Evolutionary conservation across 768 basidiomycete species (phyloP).

Genomic region (Suillus occidentalis): DNA sequence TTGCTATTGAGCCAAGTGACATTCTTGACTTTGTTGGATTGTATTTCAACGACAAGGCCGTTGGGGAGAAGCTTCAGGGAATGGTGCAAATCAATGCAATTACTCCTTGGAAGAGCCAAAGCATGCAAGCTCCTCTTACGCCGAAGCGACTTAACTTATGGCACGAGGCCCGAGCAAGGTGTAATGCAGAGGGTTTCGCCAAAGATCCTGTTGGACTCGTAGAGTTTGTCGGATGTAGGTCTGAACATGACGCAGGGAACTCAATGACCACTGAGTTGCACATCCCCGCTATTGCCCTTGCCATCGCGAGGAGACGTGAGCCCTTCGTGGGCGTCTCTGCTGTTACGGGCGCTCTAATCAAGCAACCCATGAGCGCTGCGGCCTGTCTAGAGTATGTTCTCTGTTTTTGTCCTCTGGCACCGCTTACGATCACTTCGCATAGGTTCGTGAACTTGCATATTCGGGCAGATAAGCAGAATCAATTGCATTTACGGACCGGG

Average conservation of each 20-base stretch:
- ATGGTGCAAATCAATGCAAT: background rate
- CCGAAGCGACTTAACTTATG: background rate
- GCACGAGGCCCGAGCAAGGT: background rate
- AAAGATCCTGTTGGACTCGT: background rate
- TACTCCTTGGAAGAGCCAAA: background rate
- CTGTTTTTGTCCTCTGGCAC: background rate
- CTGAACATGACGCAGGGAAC: background rate
- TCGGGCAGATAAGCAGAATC: slow-evolving; percentile 17
- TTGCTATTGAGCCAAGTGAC: background rate
- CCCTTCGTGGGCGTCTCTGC: background rate
- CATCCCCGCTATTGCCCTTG: background rate
- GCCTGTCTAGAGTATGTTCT: background rate
- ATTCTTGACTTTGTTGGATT: background rate
- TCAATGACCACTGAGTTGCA: background rate
- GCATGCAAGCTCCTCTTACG: background rate
- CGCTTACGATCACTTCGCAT: background rate
- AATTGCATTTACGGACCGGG: slow-evolving; percentile 14
- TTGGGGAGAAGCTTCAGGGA: background rate
- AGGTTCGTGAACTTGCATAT: slow-evolving; percentile 14
- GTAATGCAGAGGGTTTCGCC: background rate
- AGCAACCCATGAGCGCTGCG: background rate
- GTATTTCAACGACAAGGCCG: background rate
- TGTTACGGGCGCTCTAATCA: background rate
- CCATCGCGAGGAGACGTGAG: background rate
- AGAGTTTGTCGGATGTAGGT: background rate